Evolutionary conservation across 495 filamentous ascomycete species (phyloP).

Genomic region (Neurospora cerealis): DNA sequence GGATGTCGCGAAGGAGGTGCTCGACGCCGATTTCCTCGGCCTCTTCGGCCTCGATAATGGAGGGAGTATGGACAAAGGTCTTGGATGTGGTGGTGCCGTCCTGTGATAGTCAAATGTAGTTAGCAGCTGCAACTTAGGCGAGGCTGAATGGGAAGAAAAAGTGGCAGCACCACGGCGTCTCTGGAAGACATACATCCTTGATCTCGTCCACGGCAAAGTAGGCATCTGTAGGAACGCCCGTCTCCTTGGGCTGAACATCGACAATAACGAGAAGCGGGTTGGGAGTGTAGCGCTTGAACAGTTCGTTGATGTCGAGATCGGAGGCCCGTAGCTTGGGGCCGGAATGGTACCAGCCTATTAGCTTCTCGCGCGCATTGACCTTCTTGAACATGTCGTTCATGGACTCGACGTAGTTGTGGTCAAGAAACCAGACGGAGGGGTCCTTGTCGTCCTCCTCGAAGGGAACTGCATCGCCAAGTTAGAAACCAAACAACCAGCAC

Average conservation of each 20-base stretch:
- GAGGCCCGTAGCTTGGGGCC: conserved; percentile 94
- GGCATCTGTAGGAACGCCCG: conserved; percentile 94
- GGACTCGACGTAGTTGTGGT: conserved; percentile 98
- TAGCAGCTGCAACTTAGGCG: background rate
- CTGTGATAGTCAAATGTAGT: conserved; percentile 33
- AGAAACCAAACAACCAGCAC: background rate
- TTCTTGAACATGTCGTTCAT: conserved; percentile 99
- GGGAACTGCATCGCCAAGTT: conserved; percentile 52
- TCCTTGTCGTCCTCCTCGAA: conserved; percentile 99
- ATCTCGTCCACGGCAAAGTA: conserved; percentile 99
- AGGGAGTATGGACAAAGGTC: conserved; percentile 98
- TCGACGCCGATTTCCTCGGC: conserved; percentile 98
- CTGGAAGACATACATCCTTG: conserved; percentile 71
- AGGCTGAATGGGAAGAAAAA: conserved; percentile 2
- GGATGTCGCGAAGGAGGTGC: conserved; percentile 94
- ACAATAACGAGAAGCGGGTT: conserved; percentile 96
- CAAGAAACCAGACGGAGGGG: conserved; percentile 96
- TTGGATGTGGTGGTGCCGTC: conserved; percentile 95
- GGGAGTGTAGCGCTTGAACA: conserved; percentile 98
- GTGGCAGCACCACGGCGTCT: background rate
- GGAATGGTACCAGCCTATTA: conserved; percentile 99
- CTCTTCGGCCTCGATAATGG: conserved; percentile 97
- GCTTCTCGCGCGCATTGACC: conserved; percentile 96
- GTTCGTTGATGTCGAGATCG: conserved; percentile 98
- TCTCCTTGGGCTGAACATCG: conserved; percentile 96